A percentile compares a stretch with the other conserved stretches of the same genome.
phyloP scores from a whole-genome alignment of 106 monocot genomes.

The Vanilla planifolia region DNA sequence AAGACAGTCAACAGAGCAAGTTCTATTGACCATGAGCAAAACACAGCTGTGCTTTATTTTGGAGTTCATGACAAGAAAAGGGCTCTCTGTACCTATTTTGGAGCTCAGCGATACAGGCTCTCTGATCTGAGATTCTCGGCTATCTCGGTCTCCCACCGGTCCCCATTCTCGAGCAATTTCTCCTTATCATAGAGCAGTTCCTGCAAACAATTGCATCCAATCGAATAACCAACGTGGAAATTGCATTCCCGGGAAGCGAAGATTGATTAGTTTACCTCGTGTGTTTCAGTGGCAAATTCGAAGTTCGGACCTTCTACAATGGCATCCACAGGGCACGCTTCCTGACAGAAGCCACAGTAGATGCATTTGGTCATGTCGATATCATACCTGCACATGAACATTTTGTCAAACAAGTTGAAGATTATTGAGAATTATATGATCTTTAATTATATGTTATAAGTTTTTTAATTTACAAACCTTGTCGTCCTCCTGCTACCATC shows the following conservation, averaged over 20 bases:
- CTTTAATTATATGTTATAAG: not conserved
- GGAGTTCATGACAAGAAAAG: not conserved
- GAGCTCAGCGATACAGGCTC: slow-evolving; percentile 13
- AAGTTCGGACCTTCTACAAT: slow-evolving; percentile 98
- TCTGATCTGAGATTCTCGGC: slow-evolving; percentile 11
- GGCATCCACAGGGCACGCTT: slow-evolving; percentile 94
- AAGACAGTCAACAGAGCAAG: no score
- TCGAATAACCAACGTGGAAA: not conserved
- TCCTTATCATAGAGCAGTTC: slow-evolving; percentile 95
- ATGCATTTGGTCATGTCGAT: slow-evolving; percentile 99
- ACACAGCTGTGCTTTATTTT: slow-evolving; percentile 9
- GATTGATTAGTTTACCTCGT: slow-evolving; percentile 62
- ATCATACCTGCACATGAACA: slow-evolving; percentile 73
- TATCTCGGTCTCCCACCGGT: slow-evolving; percentile 88
- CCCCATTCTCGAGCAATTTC: slow-evolving; percentile 88
- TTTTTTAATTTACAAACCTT: slow-evolving; percentile 39
- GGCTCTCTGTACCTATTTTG: not conserved
- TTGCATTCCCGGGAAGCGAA: not conserved
- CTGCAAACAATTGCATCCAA: slow-evolving; percentile 17
- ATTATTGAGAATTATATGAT: no score
- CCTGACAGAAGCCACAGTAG: slow-evolving; percentile 97
- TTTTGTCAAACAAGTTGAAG: no score
- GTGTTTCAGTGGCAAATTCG: slow-evolving; percentile 95
- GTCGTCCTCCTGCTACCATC: slow-evolving; percentile 96
- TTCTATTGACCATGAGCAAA: no score